A percentile compares a stretch with the other conserved stretches of the same genome.
These are phyloP conservation scores for Aspergillus unguis DNA, from an alignment of 2,329 filamentous ascomycete genomes.

Conservation along the genomic window DNA sequence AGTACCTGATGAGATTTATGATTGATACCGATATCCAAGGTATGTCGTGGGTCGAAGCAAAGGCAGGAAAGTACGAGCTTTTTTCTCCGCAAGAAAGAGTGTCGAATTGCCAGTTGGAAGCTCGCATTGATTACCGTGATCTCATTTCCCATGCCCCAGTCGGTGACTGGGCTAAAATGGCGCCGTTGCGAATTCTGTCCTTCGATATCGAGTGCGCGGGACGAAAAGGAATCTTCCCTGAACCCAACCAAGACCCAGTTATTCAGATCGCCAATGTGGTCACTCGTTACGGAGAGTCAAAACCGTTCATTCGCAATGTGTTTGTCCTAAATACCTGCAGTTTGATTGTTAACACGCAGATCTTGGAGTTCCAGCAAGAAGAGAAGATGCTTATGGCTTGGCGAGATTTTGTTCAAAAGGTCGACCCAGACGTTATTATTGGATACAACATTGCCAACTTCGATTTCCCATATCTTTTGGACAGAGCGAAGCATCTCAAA, in stretches of 20 bases:
- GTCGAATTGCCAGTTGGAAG: constrained; percentile 96
- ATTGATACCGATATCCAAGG: constrained; percentile 90
- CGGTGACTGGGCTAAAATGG: constrained; percentile 98
- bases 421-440: constrained; percentile 95
- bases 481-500: constrained; percentile 81
- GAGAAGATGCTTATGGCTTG: constrained; percentile 88
- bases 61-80: constrained; percentile 68
- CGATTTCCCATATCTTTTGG: constrained; percentile 93
- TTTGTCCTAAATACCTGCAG: constrained; percentile 93
- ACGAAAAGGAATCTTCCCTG: constrained; percentile 94
- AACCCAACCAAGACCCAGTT: constrained; percentile 85
- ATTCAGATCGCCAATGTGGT: constrained; percentile 98
- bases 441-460: constrained; percentile 99
- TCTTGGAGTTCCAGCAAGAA: constrained; percentile 78
- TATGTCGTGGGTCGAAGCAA: constrained; percentile 96
- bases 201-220: constrained; percentile 99
- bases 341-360: constrained; percentile 89
- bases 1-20: constrained; percentile 96
- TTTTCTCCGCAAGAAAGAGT: constrained; percentile 65
- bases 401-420: constrained; percentile 83
- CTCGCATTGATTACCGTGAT: constrained; percentile 74
- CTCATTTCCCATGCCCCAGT: constrained; percentile 83
- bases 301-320: constrained; percentile 93
- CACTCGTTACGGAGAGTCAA: constrained; percentile 88
- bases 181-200: constrained; percentile 83